Conservation (phyloP, 164 flowering plant species). For the Macadamia integrifolia region DNA sequence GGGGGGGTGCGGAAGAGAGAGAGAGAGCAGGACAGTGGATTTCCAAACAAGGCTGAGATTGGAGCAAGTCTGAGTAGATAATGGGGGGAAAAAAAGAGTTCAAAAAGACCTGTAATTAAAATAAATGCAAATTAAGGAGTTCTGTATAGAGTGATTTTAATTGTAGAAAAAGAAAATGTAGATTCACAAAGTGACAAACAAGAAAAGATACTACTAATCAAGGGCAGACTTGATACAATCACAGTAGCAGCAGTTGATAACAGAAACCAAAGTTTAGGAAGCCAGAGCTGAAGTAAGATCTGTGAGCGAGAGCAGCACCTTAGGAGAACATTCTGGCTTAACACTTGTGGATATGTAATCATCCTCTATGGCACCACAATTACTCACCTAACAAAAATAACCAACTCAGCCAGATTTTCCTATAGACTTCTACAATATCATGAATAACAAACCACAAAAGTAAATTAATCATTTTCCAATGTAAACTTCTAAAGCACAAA, state of each 20-base stretch:
- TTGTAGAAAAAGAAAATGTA: neutral
- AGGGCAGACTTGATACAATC: neutral
- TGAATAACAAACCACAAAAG: neutral
- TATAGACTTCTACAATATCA: neutral
- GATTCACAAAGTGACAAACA: neutral
- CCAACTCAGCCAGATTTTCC: conserved; percentile 1
- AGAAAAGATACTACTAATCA: neutral
- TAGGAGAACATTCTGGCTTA: neutral
- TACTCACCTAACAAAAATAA: conserved; percentile 1
- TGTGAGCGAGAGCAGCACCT: neutral
- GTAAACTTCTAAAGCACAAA: neutral
- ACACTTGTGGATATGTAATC: neutral
- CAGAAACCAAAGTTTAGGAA: neutral
- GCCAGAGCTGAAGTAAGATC: neutral
- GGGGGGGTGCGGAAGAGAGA: no score
- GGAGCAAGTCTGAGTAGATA: no score
- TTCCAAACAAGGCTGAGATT: no score
- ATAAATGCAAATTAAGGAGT: no score
- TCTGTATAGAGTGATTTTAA: neutral
- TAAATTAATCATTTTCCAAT: neutral
- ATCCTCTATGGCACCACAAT: conserved; percentile 4
- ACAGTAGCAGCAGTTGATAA: neutral
- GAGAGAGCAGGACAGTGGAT: no score
- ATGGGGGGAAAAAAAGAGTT: no score
- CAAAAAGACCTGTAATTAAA: no score